Evolutionary conservation across 2,329 filamentous ascomycete genomes (phyloP), one percentile per base, ranked within the genome.

Genomic region (Dryadomyces sulphureus): DNA sequence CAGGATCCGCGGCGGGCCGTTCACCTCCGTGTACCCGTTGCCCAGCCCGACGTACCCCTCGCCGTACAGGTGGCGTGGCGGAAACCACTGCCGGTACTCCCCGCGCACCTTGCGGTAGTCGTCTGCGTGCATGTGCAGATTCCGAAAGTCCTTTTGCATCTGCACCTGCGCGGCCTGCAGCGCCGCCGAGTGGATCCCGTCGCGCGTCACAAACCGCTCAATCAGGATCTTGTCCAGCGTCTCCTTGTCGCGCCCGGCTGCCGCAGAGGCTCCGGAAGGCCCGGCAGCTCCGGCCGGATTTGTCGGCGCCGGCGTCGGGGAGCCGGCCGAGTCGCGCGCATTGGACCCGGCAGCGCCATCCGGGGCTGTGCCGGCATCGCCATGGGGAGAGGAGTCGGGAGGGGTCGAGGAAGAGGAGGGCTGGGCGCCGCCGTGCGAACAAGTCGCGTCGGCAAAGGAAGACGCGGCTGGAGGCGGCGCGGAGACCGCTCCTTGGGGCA

Each of bases 11-110:
- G 81, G 73, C 43, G 76, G 79, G 41, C 72, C 72, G 48, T 80
- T 70, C 49, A 69, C 68, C 56, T 89, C 87, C 25, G 90, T 95
- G 55, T 78, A 72, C 50, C 84, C 82, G 66, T 96, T 96, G 53
- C 85, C 90, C 58, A 83, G 94, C 39, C 89, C 90, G 58, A 77
- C 79, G 60, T 94, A 98, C 46, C 92, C 92, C 55, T 70, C 77
- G 62, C 70, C 83, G 65, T 70, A 87, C 50, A 79, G 69, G 53
- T 66, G 71, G 53, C 65, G 69, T 1, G 75, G 67, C 3, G 73
- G 70, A 48, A 77, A 79, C 59, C 64, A 73, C 41, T 63, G 64
- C 49, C 73, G 70, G 55, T 71, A 75, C 8, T 75, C 69, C 51
- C 61, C 66, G 50, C 72, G 68, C 40, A 86, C 59, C 42, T 70